phyloP scores from a whole-genome alignment of 2,329 filamentous ascomycete species.

The Colletotrichum coccodes region DNA sequence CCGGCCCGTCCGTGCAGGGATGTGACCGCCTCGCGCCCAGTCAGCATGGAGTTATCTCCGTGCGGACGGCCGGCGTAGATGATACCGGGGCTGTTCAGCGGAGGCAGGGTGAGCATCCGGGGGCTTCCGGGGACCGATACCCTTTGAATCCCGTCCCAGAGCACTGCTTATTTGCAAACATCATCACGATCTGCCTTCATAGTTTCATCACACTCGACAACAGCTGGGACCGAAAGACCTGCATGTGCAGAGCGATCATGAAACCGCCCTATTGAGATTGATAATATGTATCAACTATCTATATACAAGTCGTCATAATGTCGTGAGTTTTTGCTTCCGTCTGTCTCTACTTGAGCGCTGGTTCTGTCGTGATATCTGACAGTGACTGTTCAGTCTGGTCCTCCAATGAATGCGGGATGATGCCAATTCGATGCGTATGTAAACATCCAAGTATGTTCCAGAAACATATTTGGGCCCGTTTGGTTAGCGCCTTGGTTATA shows the following conservation, averaged over 20 bases:
- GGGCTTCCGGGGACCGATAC: neutral
- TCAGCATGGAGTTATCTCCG: neutral
- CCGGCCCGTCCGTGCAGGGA: neutral
- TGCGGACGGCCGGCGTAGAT: neutral
- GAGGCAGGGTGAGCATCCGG: too few species aligned
- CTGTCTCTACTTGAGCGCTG: neutral
- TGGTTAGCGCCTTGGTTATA: slow-evolving; percentile 2
- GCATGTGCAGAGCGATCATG: neutral
- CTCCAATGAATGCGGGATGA: slow-evolving; percentile 17
- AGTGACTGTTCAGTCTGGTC: slow-evolving; percentile 2
- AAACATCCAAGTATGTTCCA: slow-evolving; percentile 28
- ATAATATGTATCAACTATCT: slow-evolving; percentile 14
- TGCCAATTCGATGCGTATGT: slow-evolving; percentile 23
- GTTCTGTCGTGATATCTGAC: neutral
- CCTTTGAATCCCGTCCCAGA: neutral
- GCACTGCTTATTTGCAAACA: neutral
- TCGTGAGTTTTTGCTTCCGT: slow-evolving; percentile 4
- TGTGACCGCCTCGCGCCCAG: neutral
- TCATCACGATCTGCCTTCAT: neutral
- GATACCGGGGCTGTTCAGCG: neutral
- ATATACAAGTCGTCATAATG: slow-evolving; percentile 24
- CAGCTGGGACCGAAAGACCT: neutral
- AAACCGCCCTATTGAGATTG: neutral
- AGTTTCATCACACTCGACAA: neutral
- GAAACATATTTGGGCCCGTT: neutral